Base-by-base conservation (phyloP, 2,329 filamentous ascomycete genomes). In the Parastagonospora avenae region DNA sequence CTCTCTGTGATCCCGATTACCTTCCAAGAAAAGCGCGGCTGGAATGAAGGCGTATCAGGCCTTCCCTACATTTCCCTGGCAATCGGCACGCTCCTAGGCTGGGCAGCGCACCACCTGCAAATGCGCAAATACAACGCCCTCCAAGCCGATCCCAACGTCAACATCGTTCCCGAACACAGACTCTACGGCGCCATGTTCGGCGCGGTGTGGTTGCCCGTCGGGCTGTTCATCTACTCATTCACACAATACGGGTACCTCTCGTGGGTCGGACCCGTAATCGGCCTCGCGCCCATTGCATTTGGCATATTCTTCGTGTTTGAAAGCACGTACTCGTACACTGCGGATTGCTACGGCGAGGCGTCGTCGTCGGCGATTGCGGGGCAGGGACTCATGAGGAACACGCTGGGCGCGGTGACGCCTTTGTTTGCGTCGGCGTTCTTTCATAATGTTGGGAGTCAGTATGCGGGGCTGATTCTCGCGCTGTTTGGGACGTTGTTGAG, bases 241-340 rank as follows among this genome's bases (percentile, higher is more conserved):
- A 81, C 79, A 1, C 80, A 82, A 61, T 82, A 82, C 63, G 74
- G 68, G 4, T 72, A 75, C 45, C 63, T 82, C 1, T 69, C 63
- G 44, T 82, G 80, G 80, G 76, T 81, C 43, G 80, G 76, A 0
- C 80, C 80, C 1, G 68, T 75, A 29, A 77, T 82, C 42, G 77
- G 76, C 11, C 74, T 82, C 2, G 79, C 75, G 0, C 76, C 78
- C 8, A 82, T 82, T 44, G 74, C 78, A 2, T 76, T 82, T 48
- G 80, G 80, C 4, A 82, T 82, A 64, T 82, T 78, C 75, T 82
- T 82, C 68, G 79, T 76, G 24, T 76, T 77, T 55, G 74, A 76
- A 56, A 67, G 65, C 12, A 75, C 73, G 10, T 82, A 82, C 63
- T 76, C 71, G 7, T 82, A 80, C 61, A 82, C 80, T 0, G 76